Evolutionary conservation across 31 red algal genomes (phyloP), one percentile per base, ranked within the genome.

Genomic region (Odonthalia washingtoniensis): DNA sequence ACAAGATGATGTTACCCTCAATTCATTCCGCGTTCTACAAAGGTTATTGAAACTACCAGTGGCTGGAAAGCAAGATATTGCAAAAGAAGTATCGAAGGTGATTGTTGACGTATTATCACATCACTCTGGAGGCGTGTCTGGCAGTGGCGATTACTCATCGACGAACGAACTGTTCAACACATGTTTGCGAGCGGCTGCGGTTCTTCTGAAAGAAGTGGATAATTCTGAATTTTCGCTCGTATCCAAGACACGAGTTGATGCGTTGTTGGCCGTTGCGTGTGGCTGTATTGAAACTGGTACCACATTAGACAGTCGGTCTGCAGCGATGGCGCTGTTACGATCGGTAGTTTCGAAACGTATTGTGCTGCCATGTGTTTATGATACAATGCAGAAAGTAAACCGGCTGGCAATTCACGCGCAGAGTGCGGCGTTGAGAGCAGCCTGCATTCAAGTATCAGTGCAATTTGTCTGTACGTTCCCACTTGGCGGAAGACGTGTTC

Each of bases 151-250:
- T 36, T 33, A 40, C 35, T 67, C 40, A 3, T 74, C 80, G 18
- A 74, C 42, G 35, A 46, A 85, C 26, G 85, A 85, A 16, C 53
- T 96, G 74, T 96, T 96, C 37, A 89, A 85, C 36, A 82, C 75
- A 18, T 92, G 89, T 78, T 80, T 96, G n/a, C 94, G 94, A 0
- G 40, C 81, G 24, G 89, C 94, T 62, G 84, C 94, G 41, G 81
- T 92, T 14, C 43, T 95, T 4, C 41, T 92, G 12, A 44, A 78
- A 31, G 94, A 92, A 46, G 65, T 75, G 49, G 63, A 43, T 21
- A 61, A 33, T 4, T 17, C 78, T n/a, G 43, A 49, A 6, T 83
- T 78, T 21, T 60, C 32, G 3, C 46, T 61, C 30, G 74, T 90
- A 70, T 63, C 89, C 17, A 72, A 70, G 42, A 85, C 85, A 17